Base-by-base conservation (phyloP, 805 yeast species). In the Monosporozyma unispora region DNA sequence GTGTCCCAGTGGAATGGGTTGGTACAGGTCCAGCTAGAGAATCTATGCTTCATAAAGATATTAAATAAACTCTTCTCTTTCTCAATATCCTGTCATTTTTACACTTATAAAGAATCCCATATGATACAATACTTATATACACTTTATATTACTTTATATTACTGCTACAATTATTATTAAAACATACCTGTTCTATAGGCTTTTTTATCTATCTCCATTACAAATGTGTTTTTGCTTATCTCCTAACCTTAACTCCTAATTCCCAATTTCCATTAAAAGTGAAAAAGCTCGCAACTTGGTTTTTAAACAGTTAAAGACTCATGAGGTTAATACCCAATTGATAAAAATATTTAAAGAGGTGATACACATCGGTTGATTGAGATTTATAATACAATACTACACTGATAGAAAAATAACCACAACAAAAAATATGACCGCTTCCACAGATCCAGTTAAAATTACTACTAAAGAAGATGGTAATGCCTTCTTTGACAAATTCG, bases 21-120 rank as follows among this genome's bases (percentile, higher is more conserved):
- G 99, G 99, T 66, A 93, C 96, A 50, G 99, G 99, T 54, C 97
- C 99, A 55, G 96, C 88, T 48, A 86, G 98, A 74, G 95, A 85
- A 50, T 81, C 90, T 35, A 90, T 89, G 96, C 76, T 89, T 59
- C 81, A 79, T 58, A 83, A 80, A 67, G 56, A 63, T 12, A 45
- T 53, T 28, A 39, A 39, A 31, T 31, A 31, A 25, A 6, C 6
- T 27, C 9, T 28, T 28, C 12, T 14, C 33, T 11, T 14, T 11
- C 12, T 3, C 12, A 28, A 28, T 8, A 5, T 10, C 33, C 12
- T 12, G 35, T 31, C 35, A 31, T 31, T 7, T 12, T 31, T 31
- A n/a, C n/a, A n/a, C n/a, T n/a, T n/a, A 25, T 31, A 31, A 31
- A 31, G 35, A 31, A 14, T 16, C n/a, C 4, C 5, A 31, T 31